phyloP scores from a whole-genome alignment of 2,329 filamentous ascomycete genomes.

The Penicillium freii region DNA sequence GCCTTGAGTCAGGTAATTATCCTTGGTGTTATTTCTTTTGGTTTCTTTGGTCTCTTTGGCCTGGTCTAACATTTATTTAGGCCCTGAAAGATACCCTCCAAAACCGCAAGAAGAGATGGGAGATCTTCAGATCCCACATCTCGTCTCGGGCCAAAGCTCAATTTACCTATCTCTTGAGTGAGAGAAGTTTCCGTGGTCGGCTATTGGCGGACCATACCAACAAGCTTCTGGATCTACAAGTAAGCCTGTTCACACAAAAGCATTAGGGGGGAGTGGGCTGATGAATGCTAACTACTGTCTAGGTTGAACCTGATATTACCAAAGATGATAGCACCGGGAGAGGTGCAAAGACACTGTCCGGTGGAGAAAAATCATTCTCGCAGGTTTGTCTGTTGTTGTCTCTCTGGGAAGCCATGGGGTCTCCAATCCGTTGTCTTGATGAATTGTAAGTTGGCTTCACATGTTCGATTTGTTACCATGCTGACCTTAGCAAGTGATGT shows the following conservation, averaged over 20 bases:
- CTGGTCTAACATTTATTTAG: slow-evolving; percentile 31
- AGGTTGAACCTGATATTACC: slow-evolving; percentile 67
- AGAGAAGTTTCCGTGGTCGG: slow-evolving; percentile 82
- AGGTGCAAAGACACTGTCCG: slow-evolving; percentile 87
- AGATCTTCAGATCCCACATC: slow-evolving; percentile 77
- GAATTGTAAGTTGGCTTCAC: slow-evolving; percentile 64
- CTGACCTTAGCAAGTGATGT: slow-evolving; percentile 62
- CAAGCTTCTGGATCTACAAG: slow-evolving; percentile 74
- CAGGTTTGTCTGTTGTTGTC: slow-evolving; percentile 90
- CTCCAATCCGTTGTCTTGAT: slow-evolving; percentile 88
- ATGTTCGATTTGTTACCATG: background rate
- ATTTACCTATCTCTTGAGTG: slow-evolving; percentile 84
- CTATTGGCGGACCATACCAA: slow-evolving; percentile 73
- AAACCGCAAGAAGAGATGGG: slow-evolving; percentile 72
- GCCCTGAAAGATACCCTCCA: slow-evolving; percentile 60
- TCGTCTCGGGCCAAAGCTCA: slow-evolving; percentile 80
- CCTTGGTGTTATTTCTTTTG: background rate
- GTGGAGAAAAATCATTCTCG: slow-evolving; percentile 96
- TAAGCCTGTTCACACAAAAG: slow-evolving; percentile 38
- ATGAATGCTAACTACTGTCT: slow-evolving; percentile 11
- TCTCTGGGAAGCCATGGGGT: slow-evolving; percentile 98
- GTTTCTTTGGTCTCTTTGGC: slow-evolving; percentile 15
- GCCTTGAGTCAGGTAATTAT: slow-evolving; percentile 39
- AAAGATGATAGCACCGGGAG: slow-evolving; percentile 68
- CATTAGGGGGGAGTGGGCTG: background rate